Percentiles rank a stretch among this genome's conserved stretches.
Evolutionary conservation across 163 green algal genomes (phyloP).

Genomic region (Chlorella variabilis): DNA sequence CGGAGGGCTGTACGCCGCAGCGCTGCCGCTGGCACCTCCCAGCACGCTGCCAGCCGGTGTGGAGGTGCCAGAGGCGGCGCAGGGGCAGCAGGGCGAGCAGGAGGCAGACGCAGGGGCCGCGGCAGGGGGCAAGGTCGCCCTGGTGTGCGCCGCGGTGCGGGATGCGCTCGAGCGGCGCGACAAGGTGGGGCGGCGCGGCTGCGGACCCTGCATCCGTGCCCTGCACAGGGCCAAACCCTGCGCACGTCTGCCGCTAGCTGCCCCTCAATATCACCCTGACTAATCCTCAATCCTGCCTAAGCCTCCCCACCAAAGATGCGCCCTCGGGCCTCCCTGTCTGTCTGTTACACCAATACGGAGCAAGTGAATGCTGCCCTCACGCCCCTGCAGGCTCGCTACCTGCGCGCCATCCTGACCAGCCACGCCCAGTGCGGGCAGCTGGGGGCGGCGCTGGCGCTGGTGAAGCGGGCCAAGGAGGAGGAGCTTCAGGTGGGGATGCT

Average conservation of each 20-base stretch:
- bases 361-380: no score
- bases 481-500: conserved; percentile 47
- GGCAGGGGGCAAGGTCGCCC: conserved; percentile 64
- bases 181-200: no score
- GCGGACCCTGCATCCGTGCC: no score
- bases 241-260: no score
- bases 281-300: no score
- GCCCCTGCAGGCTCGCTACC: conserved; percentile 44
- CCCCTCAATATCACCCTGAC: no score
- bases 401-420: conserved; percentile 66
- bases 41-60: not conserved
- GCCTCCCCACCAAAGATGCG: no score
- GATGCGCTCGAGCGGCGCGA: conserved; percentile 44
- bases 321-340: no score
- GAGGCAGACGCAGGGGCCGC: not conserved
- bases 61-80: not conserved
- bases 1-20: conserved; percentile 68
- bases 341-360: no score
- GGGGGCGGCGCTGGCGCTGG: conserved; percentile 69
- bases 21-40: not conserved
- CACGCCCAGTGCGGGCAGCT: conserved; percentile 69
- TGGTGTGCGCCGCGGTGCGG: conserved; percentile 66
- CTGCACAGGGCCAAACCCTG: no score
- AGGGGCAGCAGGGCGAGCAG: not conserved
- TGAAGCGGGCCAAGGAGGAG: conserved; percentile 76